A percentile compares a stretch with the other conserved stretches of the same genome.
Evolutionary conservation across 768 basidiomycete genomes (phyloP).

Genomic region (Sutorius australiensis): DNA sequence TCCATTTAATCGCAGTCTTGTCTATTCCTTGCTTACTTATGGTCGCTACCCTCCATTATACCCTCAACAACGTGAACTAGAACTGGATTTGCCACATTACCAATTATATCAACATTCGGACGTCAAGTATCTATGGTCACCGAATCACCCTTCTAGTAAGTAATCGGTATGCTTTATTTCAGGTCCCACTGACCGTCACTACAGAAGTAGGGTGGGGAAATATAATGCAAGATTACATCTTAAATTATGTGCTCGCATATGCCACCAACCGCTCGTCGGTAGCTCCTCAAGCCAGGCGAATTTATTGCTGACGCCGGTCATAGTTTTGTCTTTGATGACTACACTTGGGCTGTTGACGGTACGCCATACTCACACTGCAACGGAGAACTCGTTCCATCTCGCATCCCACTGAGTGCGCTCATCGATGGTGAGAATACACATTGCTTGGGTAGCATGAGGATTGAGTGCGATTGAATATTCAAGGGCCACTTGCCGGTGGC

Average conservation of each 20-base stretch:
- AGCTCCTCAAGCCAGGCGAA: not conserved
- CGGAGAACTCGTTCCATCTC: constrained; percentile 34
- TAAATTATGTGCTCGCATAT: constrained; percentile 34
- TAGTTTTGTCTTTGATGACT: constrained; percentile 41
- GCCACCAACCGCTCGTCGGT: constrained; percentile 34
- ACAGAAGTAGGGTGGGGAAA: constrained; percentile 37
- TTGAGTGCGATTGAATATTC: not conserved
- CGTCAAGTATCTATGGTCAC: not conserved
- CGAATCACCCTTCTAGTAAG: not conserved
- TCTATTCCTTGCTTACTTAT: not conserved
- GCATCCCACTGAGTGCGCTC: constrained; percentile 36
- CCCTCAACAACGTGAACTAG: not conserved
- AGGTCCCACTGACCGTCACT: not conserved
- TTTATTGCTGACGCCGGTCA: not conserved
- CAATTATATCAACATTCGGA: not conserved
- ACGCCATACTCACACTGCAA: constrained; percentile 34
- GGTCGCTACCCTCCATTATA: not conserved
- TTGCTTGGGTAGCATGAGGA: not conserved
- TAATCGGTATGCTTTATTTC: not conserved
- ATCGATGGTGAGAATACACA: constrained; percentile 26
- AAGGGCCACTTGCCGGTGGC: constrained; percentile 40
- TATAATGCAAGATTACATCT: constrained; percentile 36
- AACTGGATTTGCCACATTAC: not conserved
- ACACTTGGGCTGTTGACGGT: constrained; percentile 36
- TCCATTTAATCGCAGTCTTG: not conserved